phyloP scores from a whole-genome alignment of 78 protist genomes.

The Dictyostelium purpureum region DNA sequence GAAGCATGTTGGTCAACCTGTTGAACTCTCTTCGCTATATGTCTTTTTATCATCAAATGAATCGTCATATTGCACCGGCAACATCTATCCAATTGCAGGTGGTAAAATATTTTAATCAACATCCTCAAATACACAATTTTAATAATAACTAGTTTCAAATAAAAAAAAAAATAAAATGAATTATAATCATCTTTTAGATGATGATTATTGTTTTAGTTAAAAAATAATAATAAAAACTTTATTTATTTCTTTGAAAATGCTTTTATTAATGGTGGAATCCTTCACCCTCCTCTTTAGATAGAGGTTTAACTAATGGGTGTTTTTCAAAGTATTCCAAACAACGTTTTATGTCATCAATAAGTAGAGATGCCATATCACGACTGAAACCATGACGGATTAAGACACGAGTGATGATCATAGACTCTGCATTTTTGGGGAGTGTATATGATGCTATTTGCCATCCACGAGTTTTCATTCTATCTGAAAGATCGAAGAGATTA shows the following conservation, averaged over 20 bases:
- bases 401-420: background rate
- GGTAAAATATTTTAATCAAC: no score
- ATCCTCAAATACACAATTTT: no score
- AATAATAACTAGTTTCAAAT: no score
- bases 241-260: no score
- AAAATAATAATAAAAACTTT: no score
- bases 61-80: background rate
- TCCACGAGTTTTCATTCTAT: background rate
- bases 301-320: background rate
- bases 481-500: constrained; percentile 15
- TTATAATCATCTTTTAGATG: no score
- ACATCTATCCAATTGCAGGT: background rate
- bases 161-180: no score
- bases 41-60: background rate
- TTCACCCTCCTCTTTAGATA: constrained; percentile 11
- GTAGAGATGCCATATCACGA: background rate
- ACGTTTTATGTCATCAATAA: background rate
- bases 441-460: constrained; percentile 23
- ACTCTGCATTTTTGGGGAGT: background rate
- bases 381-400: constrained; percentile 20
- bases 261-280: constrained; percentile 8
- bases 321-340: background rate
- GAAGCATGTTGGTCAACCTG: background rate
- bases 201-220: no score
- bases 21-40: background rate